phyloP scores from a whole-genome alignment of 2,329 filamentous ascomycete genomes.

The Trichoderma atrobrunneum region DNA sequence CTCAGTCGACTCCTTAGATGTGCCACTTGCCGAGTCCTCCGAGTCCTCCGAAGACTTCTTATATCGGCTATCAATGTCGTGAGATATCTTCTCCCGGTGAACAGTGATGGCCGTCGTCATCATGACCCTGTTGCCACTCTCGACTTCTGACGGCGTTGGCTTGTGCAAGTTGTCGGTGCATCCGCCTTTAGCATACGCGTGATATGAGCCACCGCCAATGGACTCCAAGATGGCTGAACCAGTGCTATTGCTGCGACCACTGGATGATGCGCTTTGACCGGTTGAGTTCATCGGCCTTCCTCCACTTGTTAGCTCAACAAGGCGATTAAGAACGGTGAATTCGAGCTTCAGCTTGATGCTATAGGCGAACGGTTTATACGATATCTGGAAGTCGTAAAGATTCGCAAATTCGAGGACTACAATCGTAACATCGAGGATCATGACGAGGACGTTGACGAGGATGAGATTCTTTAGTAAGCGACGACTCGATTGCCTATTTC shows the following conservation, averaged over 20 bases:
- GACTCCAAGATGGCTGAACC: not conserved
- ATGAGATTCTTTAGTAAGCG: conserved; percentile 36
- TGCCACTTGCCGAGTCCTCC: not conserved
- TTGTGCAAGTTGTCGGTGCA: not conserved
- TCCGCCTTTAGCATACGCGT: conserved; percentile 8
- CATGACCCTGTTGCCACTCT: conserved; percentile 3
- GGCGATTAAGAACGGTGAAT: conserved; percentile 33
- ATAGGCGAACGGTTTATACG: conserved; percentile 33
- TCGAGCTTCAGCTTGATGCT: conserved; percentile 36
- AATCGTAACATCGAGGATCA: conserved; percentile 40
- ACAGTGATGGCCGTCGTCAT: conserved; percentile 14
- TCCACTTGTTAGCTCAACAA: conserved; percentile 28
- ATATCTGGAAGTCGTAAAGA: conserved; percentile 31
- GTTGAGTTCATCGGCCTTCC: not conserved
- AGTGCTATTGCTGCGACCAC: not conserved
- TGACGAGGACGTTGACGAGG: conserved; percentile 40
- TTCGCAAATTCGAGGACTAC: conserved; percentile 30
- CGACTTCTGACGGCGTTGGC: conserved; percentile 2
- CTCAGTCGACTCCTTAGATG: not conserved
- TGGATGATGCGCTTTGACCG: not conserved
- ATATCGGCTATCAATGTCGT: not conserved
- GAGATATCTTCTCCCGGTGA: not conserved
- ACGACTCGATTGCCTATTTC: conserved; percentile 25
- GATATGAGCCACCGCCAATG: conserved; percentile 4
- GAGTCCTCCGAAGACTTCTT: not conserved